Evolutionary conservation across 345 rosid genomes (phyloP), one percentile per base, ranked within the genome.

Genomic region (Gossypium turneri): DNA sequence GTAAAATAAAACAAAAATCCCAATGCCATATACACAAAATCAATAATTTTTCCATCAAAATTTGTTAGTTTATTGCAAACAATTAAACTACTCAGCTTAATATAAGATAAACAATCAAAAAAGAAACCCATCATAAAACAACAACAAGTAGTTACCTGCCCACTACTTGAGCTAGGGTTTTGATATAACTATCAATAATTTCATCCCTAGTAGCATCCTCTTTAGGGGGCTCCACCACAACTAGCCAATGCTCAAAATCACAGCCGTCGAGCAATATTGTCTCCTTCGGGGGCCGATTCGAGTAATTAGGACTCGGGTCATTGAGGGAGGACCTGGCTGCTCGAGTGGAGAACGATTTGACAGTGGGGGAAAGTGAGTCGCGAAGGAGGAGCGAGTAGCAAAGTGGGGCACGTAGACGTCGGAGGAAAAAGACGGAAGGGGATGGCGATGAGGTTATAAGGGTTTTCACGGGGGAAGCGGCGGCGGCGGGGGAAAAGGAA

Each of bases 161-260:
- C 10, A 91, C 83, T 61, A 92, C 69, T 78, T 59, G 71, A 12
- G 94, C 91, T 3, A 95, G 88, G 78, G 84, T 89, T 82, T 91
- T 95, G 80, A 86, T 90, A 57, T 93, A 93, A 53, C 70, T 48
- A 55, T 93, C 91, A 13, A 95, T 91, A 45, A 95, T 93, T 48
- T 95, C 98, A 51, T 95, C 99, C 76, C 98, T 84, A 4, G 98
- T 91, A 24, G 84, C 86, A 3, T 88, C 86, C 13, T 85, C 93
- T 67, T 86, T 84, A 2, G 90, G 98, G 70, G 78, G 80, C 24
- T 90, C 97, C 90, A 93, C 60, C 9, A 95, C 96, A 11, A 95
- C 88, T 20, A 95, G 97, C 98, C 98, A 93, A 78, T 95, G 99
- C 63, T 95, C 88, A 47, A 93, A 95, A 82, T 95, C 99, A 75